Conservation (phyloP, 768 basidiomycete genomes). For the Termitomyces sp. region DNA sequence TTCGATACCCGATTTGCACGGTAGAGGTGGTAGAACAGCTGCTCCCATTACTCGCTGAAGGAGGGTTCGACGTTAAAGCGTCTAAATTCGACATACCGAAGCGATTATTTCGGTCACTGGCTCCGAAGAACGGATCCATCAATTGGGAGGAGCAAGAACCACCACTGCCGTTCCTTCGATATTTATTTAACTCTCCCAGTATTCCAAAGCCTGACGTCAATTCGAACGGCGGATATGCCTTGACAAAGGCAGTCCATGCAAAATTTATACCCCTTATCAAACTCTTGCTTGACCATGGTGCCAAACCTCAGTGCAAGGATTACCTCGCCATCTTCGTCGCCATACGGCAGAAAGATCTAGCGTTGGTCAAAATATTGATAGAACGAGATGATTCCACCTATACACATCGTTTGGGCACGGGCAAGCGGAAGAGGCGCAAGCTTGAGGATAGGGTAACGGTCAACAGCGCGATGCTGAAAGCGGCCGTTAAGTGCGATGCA, state of each 20-base stretch:
- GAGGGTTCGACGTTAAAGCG: constrained; percentile 12
- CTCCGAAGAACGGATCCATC: constrained; percentile 18
- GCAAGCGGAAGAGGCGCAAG: constrained; percentile 39
- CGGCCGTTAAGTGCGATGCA: constrained; percentile 60
- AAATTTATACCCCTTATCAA: constrained; percentile 56
- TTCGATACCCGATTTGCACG: constrained; percentile 61
- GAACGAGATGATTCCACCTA: constrained; percentile 36
- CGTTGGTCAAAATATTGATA: constrained; percentile 70
- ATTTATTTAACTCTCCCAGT: constrained; percentile 39
- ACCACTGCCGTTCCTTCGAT: constrained; percentile 60
- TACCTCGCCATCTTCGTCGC: constrained; percentile 71
- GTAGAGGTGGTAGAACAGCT: constrained; percentile 41
- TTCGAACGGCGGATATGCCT: constrained; percentile 75
- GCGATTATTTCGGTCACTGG: constrained; percentile 56
- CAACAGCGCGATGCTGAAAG: constrained; percentile 52
- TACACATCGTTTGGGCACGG: constrained; percentile 17
- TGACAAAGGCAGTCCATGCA: constrained; percentile 71
- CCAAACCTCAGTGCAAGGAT: constrained; percentile 58
- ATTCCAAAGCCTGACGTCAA: constrained; percentile 45
- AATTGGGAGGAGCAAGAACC: constrained; percentile 44
- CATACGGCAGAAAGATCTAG: constrained; percentile 61
- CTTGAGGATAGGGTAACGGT: constrained; percentile 55
- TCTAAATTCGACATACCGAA: constrained; percentile 49
- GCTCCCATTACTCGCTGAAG: constrained; percentile 30
- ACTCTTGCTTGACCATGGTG: constrained; percentile 67